Evolutionary conservation across 345 rosid genomes (phyloP).

Genomic region (Clausena lansium): DNA sequence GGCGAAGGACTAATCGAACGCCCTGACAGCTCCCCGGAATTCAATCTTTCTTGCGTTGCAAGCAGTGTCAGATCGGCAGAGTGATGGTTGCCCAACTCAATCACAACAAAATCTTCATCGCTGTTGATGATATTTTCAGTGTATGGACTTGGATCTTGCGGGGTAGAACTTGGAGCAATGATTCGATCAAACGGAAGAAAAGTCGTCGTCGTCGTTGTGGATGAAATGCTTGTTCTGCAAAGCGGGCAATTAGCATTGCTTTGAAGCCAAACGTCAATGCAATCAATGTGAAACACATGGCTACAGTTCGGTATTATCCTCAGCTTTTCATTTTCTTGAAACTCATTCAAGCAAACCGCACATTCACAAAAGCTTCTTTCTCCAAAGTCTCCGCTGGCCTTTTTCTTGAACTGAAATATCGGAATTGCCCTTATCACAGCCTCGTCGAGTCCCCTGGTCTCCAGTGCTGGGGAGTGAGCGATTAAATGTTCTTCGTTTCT

Average conservation of each 20-base stretch:
- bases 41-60: slow-evolving; percentile 45
- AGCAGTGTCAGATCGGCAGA: slow-evolving; percentile 32
- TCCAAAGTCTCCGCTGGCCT: slow-evolving; percentile 30
- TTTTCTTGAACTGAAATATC: slow-evolving; percentile 61
- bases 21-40: slow-evolving; percentile 27
- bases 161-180: slow-evolving; percentile 48
- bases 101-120: slow-evolving; percentile 69
- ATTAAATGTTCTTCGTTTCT: slow-evolving; percentile 45
- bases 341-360: slow-evolving; percentile 82
- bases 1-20: slow-evolving; percentile 34
- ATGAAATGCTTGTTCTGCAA: slow-evolving; percentile 76
- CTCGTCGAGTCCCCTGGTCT: slow-evolving; percentile 74
- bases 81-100: slow-evolving; percentile 48
- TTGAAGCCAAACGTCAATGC: slow-evolving; percentile 94
- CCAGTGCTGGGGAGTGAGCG: slow-evolving; percentile 41
- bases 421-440: slow-evolving; percentile 83
- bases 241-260: slow-evolving; percentile 85
- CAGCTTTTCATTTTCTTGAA: slow-evolving; percentile 75
- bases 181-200: slow-evolving; percentile 16
- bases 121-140: slow-evolving; percentile 26
- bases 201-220: slow-evolving; percentile 6
- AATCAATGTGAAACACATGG: slow-evolving; percentile 89
- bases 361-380: slow-evolving; percentile 53
- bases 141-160: slow-evolving; percentile 39
- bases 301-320: slow-evolving; percentile 65